These are phyloP conservation scores for Elymus sibiricus DNA, from an alignment of 176 grass and related monocot genomes.

Conservation along the genomic window DNA sequence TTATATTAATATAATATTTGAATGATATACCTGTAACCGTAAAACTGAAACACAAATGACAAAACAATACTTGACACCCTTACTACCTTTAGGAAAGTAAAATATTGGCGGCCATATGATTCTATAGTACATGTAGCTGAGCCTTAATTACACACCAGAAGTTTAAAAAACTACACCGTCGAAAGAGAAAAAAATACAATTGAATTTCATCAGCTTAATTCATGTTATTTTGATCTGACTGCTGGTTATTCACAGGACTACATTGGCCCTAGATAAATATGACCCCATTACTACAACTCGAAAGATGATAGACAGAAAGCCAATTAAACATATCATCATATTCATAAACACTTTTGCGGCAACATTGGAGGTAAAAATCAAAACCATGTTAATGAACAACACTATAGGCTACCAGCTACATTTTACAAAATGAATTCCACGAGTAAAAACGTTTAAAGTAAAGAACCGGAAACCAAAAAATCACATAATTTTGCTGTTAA, in stretches of 20 bases:
- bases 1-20: no score
- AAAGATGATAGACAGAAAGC: neutral
- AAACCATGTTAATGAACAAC: neutral
- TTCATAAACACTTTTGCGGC: neutral
- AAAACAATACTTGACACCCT: no score
- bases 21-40: no score
- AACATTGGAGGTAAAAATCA: neutral
- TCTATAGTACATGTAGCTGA: neutral
- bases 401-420: neutral
- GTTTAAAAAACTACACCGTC: neutral
- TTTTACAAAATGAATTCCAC: neutral
- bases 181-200: neutral
- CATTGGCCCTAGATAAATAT: neutral
- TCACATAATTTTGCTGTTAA: neutral
- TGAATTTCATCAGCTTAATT: neutral
- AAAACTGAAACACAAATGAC: no score
- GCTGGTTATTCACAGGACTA: neutral
- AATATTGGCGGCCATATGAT: no score
- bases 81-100: no score
- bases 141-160: neutral
- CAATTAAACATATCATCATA: neutral
- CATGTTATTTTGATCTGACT: neutral
- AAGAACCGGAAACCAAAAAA: neutral
- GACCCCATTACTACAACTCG: neutral
- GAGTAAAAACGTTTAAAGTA: no score